Evolutionary conservation across 306 rosid species (phyloP).

Genomic region (Casuarina equisetifolia): DNA sequence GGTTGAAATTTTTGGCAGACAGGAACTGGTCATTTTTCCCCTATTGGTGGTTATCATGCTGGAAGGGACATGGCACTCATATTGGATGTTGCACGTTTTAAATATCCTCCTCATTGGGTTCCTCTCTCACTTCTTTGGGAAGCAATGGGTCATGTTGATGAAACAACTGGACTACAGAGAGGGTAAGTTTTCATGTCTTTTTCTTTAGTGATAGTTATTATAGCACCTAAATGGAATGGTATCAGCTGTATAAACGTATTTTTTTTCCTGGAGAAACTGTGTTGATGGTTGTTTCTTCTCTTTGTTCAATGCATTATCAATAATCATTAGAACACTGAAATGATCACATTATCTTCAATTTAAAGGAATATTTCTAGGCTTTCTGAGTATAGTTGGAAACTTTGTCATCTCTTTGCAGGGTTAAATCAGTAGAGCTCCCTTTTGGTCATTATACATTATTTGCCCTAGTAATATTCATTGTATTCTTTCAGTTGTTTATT

Average conservation of each 20-base stretch:
- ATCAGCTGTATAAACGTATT: background rate
- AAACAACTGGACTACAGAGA: slow-evolving; percentile 58
- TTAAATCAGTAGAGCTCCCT: background rate
- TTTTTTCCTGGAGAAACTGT: background rate
- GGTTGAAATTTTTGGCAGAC: slow-evolving; percentile 50
- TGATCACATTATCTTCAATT: background rate
- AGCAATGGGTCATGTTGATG: slow-evolving; percentile 71
- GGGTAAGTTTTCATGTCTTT: slow-evolving; percentile 52
- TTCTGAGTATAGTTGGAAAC: background rate
- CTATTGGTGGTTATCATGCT: slow-evolving; percentile 90
- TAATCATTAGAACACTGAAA: background rate
- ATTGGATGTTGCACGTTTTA: slow-evolving; percentile 94
- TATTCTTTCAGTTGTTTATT: background rate
- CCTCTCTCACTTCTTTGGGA: slow-evolving; percentile 84
- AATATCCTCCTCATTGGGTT: slow-evolving; percentile 99
- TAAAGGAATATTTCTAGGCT: background rate
- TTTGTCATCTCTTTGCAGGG: background rate
- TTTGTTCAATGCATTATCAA: background rate
- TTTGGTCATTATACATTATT: too few species aligned
- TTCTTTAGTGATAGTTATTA: slow-evolving; percentile 6
- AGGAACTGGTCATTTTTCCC: slow-evolving; percentile 95
- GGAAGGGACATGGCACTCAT: slow-evolving; percentile 85
- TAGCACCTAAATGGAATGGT: background rate
- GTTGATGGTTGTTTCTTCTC: background rate
- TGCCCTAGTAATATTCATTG: too few species aligned